A percentile compares a stretch with the other conserved stretches of the same genome.
These are phyloP conservation scores for Aplosporella prunicola DNA, from an alignment of 2,329 filamentous ascomycete species.

Conservation along the genomic window DNA sequence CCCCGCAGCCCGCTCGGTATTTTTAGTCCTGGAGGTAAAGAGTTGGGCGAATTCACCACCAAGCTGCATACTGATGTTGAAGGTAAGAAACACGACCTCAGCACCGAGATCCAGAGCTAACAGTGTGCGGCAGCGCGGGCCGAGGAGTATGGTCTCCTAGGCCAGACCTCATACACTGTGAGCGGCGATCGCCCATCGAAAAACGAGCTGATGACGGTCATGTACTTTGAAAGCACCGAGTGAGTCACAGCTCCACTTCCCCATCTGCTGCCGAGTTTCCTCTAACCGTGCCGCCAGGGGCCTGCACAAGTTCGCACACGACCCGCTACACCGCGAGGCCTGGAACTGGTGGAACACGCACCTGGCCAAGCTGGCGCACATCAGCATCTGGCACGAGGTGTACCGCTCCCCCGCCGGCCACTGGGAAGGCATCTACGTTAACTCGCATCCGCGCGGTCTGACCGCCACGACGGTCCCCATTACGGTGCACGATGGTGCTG, in stretches of 20 bases:
- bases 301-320: slow-evolving; percentile 45
- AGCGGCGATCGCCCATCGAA: slow-evolving; percentile 28
- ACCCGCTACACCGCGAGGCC: slow-evolving; percentile 36
- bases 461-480: slow-evolving; percentile 17
- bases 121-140: neutral
- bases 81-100: slow-evolving; percentile 25
- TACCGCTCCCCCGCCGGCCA: slow-evolving; percentile 36
- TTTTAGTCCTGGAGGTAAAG: slow-evolving; percentile 36
- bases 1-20: slow-evolving; percentile 36
- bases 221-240: slow-evolving; percentile 44
- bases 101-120: neutral
- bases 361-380: slow-evolving; percentile 26
- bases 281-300: slow-evolving; percentile 14
- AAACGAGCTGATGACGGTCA: slow-evolving; percentile 34
- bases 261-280: neutral
- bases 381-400: slow-evolving; percentile 48
- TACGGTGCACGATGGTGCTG: slow-evolving; percentile 7
- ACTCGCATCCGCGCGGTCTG: slow-evolving; percentile 9
- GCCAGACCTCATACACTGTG: slow-evolving; percentile 30
- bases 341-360: slow-evolving; percentile 42
- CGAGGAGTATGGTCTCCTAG: slow-evolving; percentile 3
- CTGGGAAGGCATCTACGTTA: slow-evolving; percentile 33
- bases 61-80: slow-evolving; percentile 29
- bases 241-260: neutral
- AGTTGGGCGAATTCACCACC: slow-evolving; percentile 31